These are phyloP conservation scores for Yamadazyma sp. DNA, from an alignment of 1,139 yeast species.

Conservation along the genomic window DNA sequence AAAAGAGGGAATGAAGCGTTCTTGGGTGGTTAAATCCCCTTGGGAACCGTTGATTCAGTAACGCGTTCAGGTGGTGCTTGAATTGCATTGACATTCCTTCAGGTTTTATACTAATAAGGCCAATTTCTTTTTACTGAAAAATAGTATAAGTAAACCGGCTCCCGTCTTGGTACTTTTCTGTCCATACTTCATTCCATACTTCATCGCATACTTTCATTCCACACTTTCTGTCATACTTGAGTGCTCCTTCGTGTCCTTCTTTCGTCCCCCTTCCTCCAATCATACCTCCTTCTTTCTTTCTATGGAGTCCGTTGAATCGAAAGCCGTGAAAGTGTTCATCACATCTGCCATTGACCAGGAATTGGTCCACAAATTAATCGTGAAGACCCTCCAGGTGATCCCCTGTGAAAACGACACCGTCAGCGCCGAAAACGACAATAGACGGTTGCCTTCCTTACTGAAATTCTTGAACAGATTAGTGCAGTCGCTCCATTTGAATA, in stretches of 20 bases:
- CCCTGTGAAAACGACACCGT: constrained; percentile 46
- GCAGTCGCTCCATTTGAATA: constrained; percentile 70
- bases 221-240: too few relatives aligned
- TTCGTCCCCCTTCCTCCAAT: too few relatives aligned
- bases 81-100: not conserved
- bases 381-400: constrained; percentile 59
- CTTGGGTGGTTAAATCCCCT: not conserved
- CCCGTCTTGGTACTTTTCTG: not conserved
- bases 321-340: constrained; percentile 57
- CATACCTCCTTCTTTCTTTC: too few relatives aligned
- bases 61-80: not conserved
- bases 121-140: not conserved
- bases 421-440: constrained; percentile 29
- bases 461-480: constrained; percentile 71
- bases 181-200: not conserved
- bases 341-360: constrained; percentile 62
- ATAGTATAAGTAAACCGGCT: not conserved
- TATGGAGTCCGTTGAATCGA: constrained; percentile 30
- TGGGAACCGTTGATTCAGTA: not conserved
- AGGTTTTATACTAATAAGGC: not conserved
- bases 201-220: not conserved
- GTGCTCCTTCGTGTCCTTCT: not conserved
- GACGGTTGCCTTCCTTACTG: constrained; percentile 67
- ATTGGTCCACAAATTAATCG: constrained; percentile 65
- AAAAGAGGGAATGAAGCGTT: too few relatives aligned